Evolutionary conservation across 352 stramenopile genomes (phyloP).

Genomic region (Globisporangium ultimum): DNA sequence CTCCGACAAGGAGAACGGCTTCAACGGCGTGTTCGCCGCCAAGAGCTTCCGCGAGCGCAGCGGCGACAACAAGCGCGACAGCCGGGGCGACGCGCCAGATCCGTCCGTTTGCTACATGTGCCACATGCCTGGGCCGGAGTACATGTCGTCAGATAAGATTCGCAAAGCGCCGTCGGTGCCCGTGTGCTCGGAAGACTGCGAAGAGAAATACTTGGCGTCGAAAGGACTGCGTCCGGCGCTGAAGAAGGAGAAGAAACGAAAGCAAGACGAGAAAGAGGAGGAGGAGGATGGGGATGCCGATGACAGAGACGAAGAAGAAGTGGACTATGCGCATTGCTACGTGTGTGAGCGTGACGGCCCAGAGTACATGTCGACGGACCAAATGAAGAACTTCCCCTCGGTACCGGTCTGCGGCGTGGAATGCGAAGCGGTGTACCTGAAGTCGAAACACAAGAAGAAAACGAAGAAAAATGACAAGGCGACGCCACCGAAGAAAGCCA

Average conservation of each 20-base stretch:
- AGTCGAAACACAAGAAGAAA: conserved; percentile 17
- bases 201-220: conserved; percentile 49
- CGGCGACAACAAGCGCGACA: conserved; percentile 41
- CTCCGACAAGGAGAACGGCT: conserved; percentile 13
- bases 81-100: conserved; percentile 17
- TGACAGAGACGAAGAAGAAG: conserved; percentile 10
- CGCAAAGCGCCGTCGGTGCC: conserved; percentile 53
- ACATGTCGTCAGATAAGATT: conserved; percentile 57
- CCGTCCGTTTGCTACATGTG: conserved; percentile 52
- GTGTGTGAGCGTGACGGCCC: conserved; percentile 57
- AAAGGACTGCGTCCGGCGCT: conserved; percentile 40
- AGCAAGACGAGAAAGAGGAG: conserved; percentile 12
- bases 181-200: conserved; percentile 53
- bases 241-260: conserved; percentile 16
- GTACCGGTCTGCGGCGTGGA: conserved; percentile 67
- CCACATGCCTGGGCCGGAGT: conserved; percentile 53
- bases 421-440: conserved; percentile 36
- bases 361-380: conserved; percentile 61
- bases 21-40: conserved; percentile 9
- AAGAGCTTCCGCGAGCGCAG: conserved; percentile 24
- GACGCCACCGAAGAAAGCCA: conserved; percentile 31
- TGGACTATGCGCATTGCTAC: conserved; percentile 45
- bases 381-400: conserved; percentile 41
- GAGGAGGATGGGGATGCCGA: conserved; percentile 14
- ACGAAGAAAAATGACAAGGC: conserved; percentile 19